A percentile compares a stretch with the other conserved stretches of the same genome.
These are phyloP conservation scores for Artemisia princeps DNA, from an alignment of 140 eudicot species.

Conservation along the genomic window DNA sequence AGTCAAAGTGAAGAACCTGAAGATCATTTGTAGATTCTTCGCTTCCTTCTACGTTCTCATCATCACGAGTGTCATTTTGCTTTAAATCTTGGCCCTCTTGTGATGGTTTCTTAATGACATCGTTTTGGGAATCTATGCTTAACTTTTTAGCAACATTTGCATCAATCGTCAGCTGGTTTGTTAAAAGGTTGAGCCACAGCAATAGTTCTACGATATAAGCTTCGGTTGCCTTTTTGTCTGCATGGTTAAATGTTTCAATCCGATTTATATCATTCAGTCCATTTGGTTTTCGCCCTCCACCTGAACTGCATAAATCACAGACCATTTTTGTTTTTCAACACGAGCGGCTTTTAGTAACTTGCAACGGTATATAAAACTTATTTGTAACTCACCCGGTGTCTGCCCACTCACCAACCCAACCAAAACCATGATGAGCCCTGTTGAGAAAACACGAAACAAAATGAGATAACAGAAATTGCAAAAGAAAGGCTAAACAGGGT, in stretches of 20 bases:
- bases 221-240: slow-evolving; percentile 63
- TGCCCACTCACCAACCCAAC: slow-evolving; percentile 99
- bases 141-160: slow-evolving; percentile 22
- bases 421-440: slow-evolving; percentile 93
- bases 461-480: not conserved
- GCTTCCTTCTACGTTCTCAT: slow-evolving; percentile 8
- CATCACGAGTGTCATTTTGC: slow-evolving; percentile 1
- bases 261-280: slow-evolving; percentile 45
- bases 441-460: slow-evolving; percentile 9
- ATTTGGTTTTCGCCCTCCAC: slow-evolving; percentile 42
- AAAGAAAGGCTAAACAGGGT: not conserved
- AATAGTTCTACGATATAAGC: slow-evolving; percentile 59
- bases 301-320: slow-evolving; percentile 46
- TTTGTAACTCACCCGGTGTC: slow-evolving; percentile 54
- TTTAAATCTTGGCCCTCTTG: slow-evolving; percentile 23
- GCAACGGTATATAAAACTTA: not conserved
- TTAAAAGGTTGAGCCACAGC: slow-evolving; percentile 69
- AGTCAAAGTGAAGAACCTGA: slow-evolving; percentile 24
- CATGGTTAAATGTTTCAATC: slow-evolving; percentile 77
- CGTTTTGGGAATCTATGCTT: slow-evolving; percentile 29
- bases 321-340: not conserved
- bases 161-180: slow-evolving; percentile 34
- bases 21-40: slow-evolving; percentile 4
- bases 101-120: slow-evolving; percentile 16
- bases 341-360: not conserved